Evolutionary conservation across 2,329 filamentous ascomycete species (phyloP).

Genomic region (Alternaria ventricosa): DNA sequence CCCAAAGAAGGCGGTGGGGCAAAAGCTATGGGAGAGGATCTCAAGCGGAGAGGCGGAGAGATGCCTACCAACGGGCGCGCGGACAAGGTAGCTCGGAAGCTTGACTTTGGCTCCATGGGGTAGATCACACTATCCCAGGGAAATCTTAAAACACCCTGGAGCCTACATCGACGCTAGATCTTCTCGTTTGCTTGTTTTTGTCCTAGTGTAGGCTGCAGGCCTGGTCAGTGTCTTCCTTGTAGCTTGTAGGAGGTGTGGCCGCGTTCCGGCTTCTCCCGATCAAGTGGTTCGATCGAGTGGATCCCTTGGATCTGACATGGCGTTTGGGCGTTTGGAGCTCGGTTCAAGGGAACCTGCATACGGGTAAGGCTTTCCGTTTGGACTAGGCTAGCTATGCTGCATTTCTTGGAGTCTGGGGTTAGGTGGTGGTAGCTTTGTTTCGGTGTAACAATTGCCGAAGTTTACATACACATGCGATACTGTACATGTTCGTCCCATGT

Average conservation of each 20-base stretch:
- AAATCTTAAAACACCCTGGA: background rate
- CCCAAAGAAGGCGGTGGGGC: slow-evolving; percentile 75
- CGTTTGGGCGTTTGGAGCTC: slow-evolving; percentile 6
- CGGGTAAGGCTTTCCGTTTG: slow-evolving; percentile 4
- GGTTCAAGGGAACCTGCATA: slow-evolving; percentile 1
- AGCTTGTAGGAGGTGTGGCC: background rate
- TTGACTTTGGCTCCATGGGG: slow-evolving; percentile 52
- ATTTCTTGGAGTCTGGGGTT: slow-evolving; percentile 15
- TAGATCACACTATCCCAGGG: background rate
- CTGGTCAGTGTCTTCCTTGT: background rate
- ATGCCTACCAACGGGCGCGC: slow-evolving; percentile 63
- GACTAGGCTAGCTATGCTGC: slow-evolving; percentile 15
- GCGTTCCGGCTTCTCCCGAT: background rate
- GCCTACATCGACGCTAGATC: background rate
- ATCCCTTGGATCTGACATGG: background rate
- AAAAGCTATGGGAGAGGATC: slow-evolving; percentile 79
- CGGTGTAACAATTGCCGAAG: background rate
- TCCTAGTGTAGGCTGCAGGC: background rate
- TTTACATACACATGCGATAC: background rate
- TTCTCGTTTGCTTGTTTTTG: background rate
- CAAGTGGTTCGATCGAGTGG: background rate
- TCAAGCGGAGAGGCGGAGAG: slow-evolving; percentile 77
- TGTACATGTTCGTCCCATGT: background rate
- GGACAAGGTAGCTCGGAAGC: slow-evolving; percentile 79
- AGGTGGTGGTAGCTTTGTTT: background rate